Evolutionary conservation across 805 yeast genomes (phyloP), one percentile per base, ranked within the genome.

Genomic region (Metschnikowia picachoensis): DNA sequence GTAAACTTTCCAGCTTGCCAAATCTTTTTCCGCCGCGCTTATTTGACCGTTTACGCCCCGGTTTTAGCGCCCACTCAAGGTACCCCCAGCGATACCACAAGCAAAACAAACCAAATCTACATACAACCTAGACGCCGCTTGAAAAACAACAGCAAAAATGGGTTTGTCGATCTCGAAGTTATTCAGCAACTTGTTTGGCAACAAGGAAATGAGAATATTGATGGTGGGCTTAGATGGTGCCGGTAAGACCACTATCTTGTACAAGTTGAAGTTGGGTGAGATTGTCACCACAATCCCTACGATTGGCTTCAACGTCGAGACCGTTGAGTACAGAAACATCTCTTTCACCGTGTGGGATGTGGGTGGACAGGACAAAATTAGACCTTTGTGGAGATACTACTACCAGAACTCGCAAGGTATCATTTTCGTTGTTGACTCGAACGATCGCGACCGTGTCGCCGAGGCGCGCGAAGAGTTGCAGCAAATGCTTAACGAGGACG

Each of bases 221-320:
- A 90, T 90, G 97, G 97, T 90, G 67, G 97, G 97, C 75, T 81
- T 90, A 63, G 97, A 90, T 73, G 96, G 96, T 66, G 97, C 97
- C 59, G 97, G 97, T 85, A 90, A 90, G 76, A 90, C 97, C 72
- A 90, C 97, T 71, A 91, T 90, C 67, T 80, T 90, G 65, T 90
- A 90, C 77, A 90, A 90, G 78, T 83, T 90, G 72, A 90, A 90
- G 73, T 82, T 90, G 61, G 97, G 96, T 67, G 97, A 90, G 78
- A 88, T 90, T 63, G 95, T 90, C 65, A 89, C 96, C 62, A 90
- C 97, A 42, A 90, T 89, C 65, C 97, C 97, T 72, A 90, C 97
- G 58, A 89, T 90, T 71, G 97, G 97, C 64, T 90, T 90, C 83
- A 90, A 90, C 71, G 97, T 90, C 60, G 97, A 90, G 76, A 90